phyloP scores from a whole-genome alignment of 495 filamentous ascomycete genomes.

The Aspergillus indologenus region DNA sequence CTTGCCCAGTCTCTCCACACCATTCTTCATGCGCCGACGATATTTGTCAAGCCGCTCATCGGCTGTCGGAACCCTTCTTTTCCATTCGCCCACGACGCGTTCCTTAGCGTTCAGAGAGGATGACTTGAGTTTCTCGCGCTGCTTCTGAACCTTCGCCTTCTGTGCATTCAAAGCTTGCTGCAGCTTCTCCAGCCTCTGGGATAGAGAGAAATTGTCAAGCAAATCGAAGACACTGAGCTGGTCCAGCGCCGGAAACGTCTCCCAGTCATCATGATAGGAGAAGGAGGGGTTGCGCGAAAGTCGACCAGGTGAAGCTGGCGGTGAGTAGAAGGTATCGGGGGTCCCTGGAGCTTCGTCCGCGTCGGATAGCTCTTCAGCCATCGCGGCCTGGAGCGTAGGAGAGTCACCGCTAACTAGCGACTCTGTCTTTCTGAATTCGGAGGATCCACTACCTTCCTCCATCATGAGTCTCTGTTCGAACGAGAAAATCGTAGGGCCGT shows the following conservation, averaged over 20 bases:
- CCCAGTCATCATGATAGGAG: slow-evolving; percentile 86
- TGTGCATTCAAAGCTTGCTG: slow-evolving; percentile 76
- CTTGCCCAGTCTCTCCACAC: slow-evolving; percentile 79
- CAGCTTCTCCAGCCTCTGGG: slow-evolving; percentile 83
- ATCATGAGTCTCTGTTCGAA: slow-evolving; percentile 47
- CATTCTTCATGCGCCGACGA: slow-evolving; percentile 75
- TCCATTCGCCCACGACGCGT: slow-evolving; percentile 84
- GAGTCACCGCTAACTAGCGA: slow-evolving; percentile 23
- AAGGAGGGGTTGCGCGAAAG: slow-evolving; percentile 73
- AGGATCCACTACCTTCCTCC: slow-evolving; percentile 32
- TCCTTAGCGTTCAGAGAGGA: slow-evolving; percentile 58
- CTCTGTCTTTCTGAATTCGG: slow-evolving; percentile 28
- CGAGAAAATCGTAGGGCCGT: slow-evolving; percentile 43
- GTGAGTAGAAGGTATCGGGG: slow-evolving; percentile 32
- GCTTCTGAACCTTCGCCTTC: slow-evolving; percentile 77
- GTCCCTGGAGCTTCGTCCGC: slow-evolving; percentile 23
- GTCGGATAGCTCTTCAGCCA: slow-evolving; percentile 27
- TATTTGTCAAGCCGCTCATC: slow-evolving; percentile 94
- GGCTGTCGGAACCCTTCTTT: slow-evolving; percentile 72
- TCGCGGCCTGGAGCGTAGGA: slow-evolving; percentile 26
- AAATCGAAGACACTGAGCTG: slow-evolving; percentile 88
- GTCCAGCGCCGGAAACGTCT: slow-evolving; percentile 83
- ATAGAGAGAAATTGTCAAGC: slow-evolving; percentile 88
- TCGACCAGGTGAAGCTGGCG: slow-evolving; percentile 32
- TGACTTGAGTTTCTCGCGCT: slow-evolving; percentile 69